Base-by-base conservation (phyloP, 2,329 filamentous ascomycete genomes). In the Diaporthe australafricana region DNA sequence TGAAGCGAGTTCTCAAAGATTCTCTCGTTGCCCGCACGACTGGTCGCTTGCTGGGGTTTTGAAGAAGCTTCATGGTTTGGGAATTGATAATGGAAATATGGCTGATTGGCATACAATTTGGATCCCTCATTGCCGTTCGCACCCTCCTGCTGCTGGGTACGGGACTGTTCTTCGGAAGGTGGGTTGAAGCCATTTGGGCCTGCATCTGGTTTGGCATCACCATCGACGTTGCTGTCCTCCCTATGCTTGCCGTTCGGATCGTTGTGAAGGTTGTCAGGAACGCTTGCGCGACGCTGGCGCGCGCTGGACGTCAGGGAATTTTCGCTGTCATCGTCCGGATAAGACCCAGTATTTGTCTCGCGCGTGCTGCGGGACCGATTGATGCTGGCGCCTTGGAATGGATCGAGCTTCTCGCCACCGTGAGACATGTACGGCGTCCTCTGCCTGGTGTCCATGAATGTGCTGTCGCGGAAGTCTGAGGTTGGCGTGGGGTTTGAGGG, bases 341-440 rank as follows among this genome's bases (percentile, higher is more conserved):
- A 76, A 45, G 71, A 78, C 20, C 79, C 32, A 20, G 56, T 62
- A 1, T 66, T 55, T 11, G 72, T 42, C 65, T 73, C 72, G 38
- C 72, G 65, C n/a, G 72, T 73, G 52, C 68, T 71, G 42, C 66
- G 70, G 14, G 72, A 70, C 25, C 66, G 65, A 25, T 71, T 71
- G 32, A 73, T 69, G 30, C 60, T 69, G 53, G 78, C 79, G 2
- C 83, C 85, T 55, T 89, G 88, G 72, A 89, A 90, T 0, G 88
- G 85, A 56, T 89, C 86, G 5, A 88, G 87, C 80, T 87, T 91
- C 78, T 91, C 90, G 42, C 89, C 88, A 16, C 87, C 84, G 40
- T 87, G 84, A 1, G 83, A 85, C 52, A 85, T 83, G 76, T 91
- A 91, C 0, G 89, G 88, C 7, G 87, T 88, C 75, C 87, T 88